Percentiles rank a stretch among this genome's conserved stretches.
Evolutionary conservation across 2,329 filamentous ascomycete species (phyloP).

Genomic region (Talaromyces sp.): DNA sequence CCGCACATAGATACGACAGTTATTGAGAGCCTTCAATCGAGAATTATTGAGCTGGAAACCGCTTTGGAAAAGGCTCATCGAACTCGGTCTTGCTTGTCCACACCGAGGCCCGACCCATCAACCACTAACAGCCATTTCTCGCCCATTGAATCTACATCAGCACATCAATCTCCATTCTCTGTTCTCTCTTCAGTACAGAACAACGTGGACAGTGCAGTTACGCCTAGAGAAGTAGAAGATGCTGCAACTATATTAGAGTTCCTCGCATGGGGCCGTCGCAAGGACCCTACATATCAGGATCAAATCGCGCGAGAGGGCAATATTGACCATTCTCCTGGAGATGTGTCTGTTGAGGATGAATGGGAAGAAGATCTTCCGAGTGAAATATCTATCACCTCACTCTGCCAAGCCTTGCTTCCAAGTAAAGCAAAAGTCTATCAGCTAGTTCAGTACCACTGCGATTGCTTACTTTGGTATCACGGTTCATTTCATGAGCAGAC

Average conservation of each 20-base stretch:
- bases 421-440: slow-evolving; percentile 16
- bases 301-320: slow-evolving; percentile 22
- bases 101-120: background rate
- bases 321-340: slow-evolving; percentile 27
- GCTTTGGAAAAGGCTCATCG: slow-evolving; percentile 21
- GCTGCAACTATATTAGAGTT: slow-evolving; percentile 54
- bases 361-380: slow-evolving; percentile 7
- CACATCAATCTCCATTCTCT: background rate
- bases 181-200: background rate
- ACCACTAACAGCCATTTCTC: slow-evolving; percentile 1
- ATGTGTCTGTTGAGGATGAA: slow-evolving; percentile 16
- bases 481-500: slow-evolving; percentile 36
- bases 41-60: slow-evolving; percentile 31
- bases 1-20: slow-evolving; percentile 13
- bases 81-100: slow-evolving; percentile 1
- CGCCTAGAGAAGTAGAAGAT: slow-evolving; percentile 35
- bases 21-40: slow-evolving; percentile 26
- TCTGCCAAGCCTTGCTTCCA: slow-evolving; percentile 44
- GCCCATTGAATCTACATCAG: slow-evolving; percentile 2
- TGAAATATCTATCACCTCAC: slow-evolving; percentile 8
- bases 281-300: slow-evolving; percentile 39
- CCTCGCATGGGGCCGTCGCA: slow-evolving; percentile 52
- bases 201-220: background rate
- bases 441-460: slow-evolving; percentile 43
- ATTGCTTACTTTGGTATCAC: slow-evolving; percentile 44